Conservation (phyloP, 345 rosid genomes). For the Stellera chamaejasme region DNA sequence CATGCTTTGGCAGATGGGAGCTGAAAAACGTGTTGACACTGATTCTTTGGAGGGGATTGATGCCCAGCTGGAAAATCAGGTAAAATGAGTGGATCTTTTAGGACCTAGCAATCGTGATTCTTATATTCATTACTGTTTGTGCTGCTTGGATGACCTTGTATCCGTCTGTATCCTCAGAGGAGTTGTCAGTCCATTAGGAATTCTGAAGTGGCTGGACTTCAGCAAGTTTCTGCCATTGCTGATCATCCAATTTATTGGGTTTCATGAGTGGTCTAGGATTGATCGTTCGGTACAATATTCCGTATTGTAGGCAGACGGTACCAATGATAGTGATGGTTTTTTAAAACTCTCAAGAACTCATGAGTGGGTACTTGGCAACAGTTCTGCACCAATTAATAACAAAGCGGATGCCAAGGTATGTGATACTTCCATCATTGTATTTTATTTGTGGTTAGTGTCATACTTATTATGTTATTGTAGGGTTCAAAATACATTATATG, state of each 20-base stretch:
- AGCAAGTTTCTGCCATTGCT: too few relatives aligned
- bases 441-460: background rate
- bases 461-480: too few relatives aligned
- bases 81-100: slow-evolving; percentile 1
- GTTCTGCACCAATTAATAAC: slow-evolving; percentile 68
- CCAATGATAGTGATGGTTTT: slow-evolving; percentile 46
- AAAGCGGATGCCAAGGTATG: slow-evolving; percentile 60
- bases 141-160: too few relatives aligned
- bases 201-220: too few relatives aligned
- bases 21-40: slow-evolving; percentile 32
- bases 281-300: background rate
- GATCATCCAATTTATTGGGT: background rate
- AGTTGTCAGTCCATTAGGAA: too few relatives aligned
- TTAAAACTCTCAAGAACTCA: slow-evolving; percentile 61
- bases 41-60: slow-evolving; percentile 18
- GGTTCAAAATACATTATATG: too few relatives aligned
- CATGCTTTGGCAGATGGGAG: slow-evolving; percentile 47
- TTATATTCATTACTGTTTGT: too few relatives aligned
- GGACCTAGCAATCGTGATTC: too few relatives aligned
- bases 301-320: slow-evolving; percentile 29
- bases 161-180: too few relatives aligned
- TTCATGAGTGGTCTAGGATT: background rate
- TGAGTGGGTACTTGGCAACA: slow-evolving; percentile 66
- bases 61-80: slow-evolving; percentile 25
- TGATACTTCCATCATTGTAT: background rate